phyloP scores from a whole-genome alignment of 2,329 filamentous ascomycete genomes.

The Colletotrichum lentis region DNA sequence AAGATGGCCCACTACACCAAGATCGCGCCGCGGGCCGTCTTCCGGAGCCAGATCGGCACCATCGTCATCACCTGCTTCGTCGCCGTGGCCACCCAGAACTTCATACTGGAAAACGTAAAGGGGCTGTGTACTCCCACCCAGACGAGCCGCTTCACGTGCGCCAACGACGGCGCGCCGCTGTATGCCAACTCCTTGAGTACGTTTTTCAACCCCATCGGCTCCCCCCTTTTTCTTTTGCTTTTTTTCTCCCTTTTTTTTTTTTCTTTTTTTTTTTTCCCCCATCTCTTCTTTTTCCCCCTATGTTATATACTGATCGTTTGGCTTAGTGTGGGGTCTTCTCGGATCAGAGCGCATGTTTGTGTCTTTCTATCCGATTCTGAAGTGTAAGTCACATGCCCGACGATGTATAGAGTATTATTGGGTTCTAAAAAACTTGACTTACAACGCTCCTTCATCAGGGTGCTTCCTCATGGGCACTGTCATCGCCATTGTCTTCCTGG shows the following conservation, averaged over 20 bases:
- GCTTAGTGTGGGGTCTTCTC: slow-evolving; percentile 43
- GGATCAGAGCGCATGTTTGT: slow-evolving; percentile 50
- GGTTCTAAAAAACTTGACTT: no score
- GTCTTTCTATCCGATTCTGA: slow-evolving; percentile 52
- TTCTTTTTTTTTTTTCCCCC: no score
- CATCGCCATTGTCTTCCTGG: slow-evolving; percentile 50
- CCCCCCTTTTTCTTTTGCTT: no score
- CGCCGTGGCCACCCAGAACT: slow-evolving; percentile 52
- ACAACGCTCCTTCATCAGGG: slow-evolving; percentile 39
- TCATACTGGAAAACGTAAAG: slow-evolving; percentile 51
- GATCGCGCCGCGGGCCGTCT: slow-evolving; percentile 47
- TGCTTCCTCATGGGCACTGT: slow-evolving; percentile 54
- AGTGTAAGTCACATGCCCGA: slow-evolving; percentile 44
- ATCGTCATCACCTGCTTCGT: slow-evolving; percentile 53
- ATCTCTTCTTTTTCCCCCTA: no score
- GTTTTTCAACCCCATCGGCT: neutral
- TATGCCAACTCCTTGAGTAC: slow-evolving; percentile 44
- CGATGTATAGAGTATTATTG: no score
- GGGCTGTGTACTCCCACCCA: slow-evolving; percentile 45
- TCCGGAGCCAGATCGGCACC: slow-evolving; percentile 53
- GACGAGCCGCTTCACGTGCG: slow-evolving; percentile 47
- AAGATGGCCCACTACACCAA: slow-evolving; percentile 49
- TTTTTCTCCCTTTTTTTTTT: no score
- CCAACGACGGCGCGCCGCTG: slow-evolving; percentile 44
- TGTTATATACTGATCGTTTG: neutral